Evolutionary conservation across 108 stramenopile genomes (phyloP), one percentile per base, ranked within the genome.

Genomic region (Cyclotella sp.): DNA sequence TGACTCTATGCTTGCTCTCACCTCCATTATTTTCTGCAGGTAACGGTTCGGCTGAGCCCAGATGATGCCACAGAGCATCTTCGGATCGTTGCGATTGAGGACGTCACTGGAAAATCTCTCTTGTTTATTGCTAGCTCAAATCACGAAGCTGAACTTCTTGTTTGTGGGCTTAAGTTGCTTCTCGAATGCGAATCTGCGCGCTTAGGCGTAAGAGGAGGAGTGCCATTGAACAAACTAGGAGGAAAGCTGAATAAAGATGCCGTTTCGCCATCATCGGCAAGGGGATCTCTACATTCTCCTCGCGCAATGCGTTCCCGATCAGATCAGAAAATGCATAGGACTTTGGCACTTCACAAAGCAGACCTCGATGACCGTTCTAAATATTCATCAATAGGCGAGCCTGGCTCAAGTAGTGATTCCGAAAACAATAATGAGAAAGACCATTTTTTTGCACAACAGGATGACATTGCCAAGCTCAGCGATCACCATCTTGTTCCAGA

Each of bases 131-230:
- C 90, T 43, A 83, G 89, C 26, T 78, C 87, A 26, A 81, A 85
- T 63, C 72, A 82, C 15, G 91, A 95, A 73, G 91, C 93, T 0
- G 85, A 88, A 63, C 64, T 95, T 18, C 75, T 95, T 13, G 74
- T 90, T 29, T 90, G 90, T 60, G 93, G 91, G 24, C 63, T 95
- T 45, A 91, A 89, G 45, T 30, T 95, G 15, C 69, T 95, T 34
- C 69, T 95, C 52, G 93, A 95, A 69, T 78, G 85, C 11, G 93
- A 95, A 81, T 89, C 90, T 28, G 79, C 86, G 42, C 87, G 91
- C 26, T 62, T 91, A 45, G 86, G 90, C 30, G 79, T 90, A 10
- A 79, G 93, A 52, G 93, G 93, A 51, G 91, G 93, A 42, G 51
- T 87, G 49, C 70, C 84, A 19, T 28, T 84, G 22, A 75, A 81